Conservation (phyloP, 2,329 filamentous ascomycete genomes). For the Scopulariopsis brevicaulis region DNA sequence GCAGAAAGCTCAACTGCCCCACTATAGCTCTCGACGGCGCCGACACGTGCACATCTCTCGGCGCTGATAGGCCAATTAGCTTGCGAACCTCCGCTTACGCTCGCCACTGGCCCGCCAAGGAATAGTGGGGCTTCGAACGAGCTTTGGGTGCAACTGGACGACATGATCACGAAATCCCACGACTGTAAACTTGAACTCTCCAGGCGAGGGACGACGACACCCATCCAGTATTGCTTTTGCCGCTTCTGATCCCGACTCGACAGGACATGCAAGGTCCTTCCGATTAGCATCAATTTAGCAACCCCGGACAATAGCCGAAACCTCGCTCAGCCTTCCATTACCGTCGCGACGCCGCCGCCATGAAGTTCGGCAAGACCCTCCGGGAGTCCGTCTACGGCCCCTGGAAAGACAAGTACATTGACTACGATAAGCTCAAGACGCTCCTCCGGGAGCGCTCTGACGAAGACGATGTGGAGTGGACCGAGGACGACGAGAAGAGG, state of each 20-base stretch:
- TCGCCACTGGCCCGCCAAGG: neutral
- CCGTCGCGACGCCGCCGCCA: conserved; percentile 24
- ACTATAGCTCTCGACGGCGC: neutral
- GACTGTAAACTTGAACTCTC: neutral
- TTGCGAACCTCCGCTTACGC: neutral
- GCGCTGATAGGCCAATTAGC: neutral
- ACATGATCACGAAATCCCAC: neutral
- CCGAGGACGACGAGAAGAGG: conserved; percentile 81
- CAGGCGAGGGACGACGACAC: neutral
- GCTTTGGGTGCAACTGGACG: neutral
- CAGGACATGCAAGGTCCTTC: neutral
- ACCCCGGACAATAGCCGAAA: neutral
- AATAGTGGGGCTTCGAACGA: neutral
- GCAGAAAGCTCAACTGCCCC: neutral
- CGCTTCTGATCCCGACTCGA: neutral
- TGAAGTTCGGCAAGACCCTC: conserved; percentile 92
- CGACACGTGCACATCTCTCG: neutral
- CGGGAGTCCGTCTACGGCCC: conserved; percentile 68
- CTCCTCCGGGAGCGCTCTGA: conserved; percentile 65
- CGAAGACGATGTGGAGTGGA: conserved; percentile 65
- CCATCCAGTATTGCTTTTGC: neutral
- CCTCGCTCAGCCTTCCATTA: neutral
- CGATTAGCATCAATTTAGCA: neutral
- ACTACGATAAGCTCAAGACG: conserved; percentile 87
- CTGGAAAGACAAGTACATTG: conserved; percentile 91